Evolutionary conservation across 768 basidiomycete genomes (phyloP).

Genomic region (Amanita rimosa): DNA sequence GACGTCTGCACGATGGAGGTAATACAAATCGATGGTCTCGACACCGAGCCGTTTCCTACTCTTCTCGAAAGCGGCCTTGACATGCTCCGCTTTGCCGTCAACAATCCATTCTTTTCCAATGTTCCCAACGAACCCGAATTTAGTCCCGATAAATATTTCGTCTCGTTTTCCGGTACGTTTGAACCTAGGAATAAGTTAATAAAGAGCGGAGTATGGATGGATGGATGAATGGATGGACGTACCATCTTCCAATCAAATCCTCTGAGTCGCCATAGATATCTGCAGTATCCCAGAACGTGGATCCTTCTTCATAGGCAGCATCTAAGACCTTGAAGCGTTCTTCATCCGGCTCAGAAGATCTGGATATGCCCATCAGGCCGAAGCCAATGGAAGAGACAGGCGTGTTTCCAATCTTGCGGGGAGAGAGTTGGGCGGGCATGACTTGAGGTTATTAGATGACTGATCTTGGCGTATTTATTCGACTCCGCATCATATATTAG

Average conservation of each 20-base stretch:
- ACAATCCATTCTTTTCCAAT: slow-evolving; percentile 9
- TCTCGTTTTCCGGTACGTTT: slow-evolving; percentile 36
- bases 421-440: too few relatives aligned
- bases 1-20: slow-evolving; percentile 20
- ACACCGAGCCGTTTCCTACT: slow-evolving; percentile 23
- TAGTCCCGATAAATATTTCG: slow-evolving; percentile 56
- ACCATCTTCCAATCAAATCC: slow-evolving; percentile 22
- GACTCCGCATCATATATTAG: slow-evolving; percentile 22
- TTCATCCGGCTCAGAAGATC: slow-evolving; percentile 32
- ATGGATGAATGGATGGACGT: too few relatives aligned
- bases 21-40: slow-evolving; percentile 27
- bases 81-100: slow-evolving; percentile 23
- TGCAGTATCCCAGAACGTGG: slow-evolving; percentile 39
- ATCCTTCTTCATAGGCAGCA: slow-evolving; percentile 27
- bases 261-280: slow-evolving; percentile 35
- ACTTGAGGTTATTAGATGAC: too few relatives aligned
- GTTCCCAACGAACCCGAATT: slow-evolving; percentile 18
- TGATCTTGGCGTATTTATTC: too few relatives aligned
- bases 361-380: slow-evolving; percentile 29
- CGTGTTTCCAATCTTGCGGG: slow-evolving; percentile 28
- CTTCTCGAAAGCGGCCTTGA: slow-evolving; percentile 19
- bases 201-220: too few relatives aligned
- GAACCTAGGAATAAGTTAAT: slow-evolving; percentile 22
- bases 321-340: slow-evolving; percentile 49
- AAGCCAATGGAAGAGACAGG: slow-evolving; percentile 47